These are phyloP conservation scores for Mycena citricolor DNA, from an alignment of 1,284 basidiomycete species.

Conservation along the genomic window DNA sequence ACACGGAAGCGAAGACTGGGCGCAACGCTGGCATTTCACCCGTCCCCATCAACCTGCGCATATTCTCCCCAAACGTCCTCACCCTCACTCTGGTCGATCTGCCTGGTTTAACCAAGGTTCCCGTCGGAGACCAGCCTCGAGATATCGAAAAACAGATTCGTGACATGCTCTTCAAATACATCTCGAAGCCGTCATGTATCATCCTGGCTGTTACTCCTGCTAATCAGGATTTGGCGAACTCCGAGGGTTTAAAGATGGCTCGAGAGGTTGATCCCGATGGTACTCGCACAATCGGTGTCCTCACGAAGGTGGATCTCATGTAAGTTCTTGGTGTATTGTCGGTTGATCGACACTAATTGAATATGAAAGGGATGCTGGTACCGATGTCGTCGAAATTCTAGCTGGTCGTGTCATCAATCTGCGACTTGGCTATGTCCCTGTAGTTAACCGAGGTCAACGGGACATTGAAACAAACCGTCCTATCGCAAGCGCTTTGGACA, in stretches of 20 bases:
- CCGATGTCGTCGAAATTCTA: constrained; percentile 97
- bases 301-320: constrained; percentile 99
- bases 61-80: constrained; percentile 95
- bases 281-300: constrained; percentile 92
- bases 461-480: constrained; percentile 91
- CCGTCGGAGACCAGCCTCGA: constrained; percentile 95
- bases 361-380: constrained; percentile 83
- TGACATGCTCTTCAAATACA: constrained; percentile 96
- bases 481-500: constrained; percentile 83
- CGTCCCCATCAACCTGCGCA: constrained; percentile 93
- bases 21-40: constrained; percentile 97
- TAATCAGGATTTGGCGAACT: constrained; percentile 97
- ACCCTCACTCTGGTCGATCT: constrained; percentile 97
- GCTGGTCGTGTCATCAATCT: constrained; percentile 96
- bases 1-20: constrained; percentile 97
- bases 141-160: constrained; percentile 98
- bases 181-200: constrained; percentile 87
- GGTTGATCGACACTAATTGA: constrained; percentile 8
- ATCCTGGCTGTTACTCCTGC: constrained; percentile 96
- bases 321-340: constrained; percentile 36
- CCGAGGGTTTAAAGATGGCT: constrained; percentile 95
- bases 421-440: constrained; percentile 94
- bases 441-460: constrained; percentile 95
- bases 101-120: constrained; percentile 94
- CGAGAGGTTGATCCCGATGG: constrained; percentile 97